Base-by-base conservation (phyloP, 352 stramenopile species). In the Phytophthora melonis region DNA sequence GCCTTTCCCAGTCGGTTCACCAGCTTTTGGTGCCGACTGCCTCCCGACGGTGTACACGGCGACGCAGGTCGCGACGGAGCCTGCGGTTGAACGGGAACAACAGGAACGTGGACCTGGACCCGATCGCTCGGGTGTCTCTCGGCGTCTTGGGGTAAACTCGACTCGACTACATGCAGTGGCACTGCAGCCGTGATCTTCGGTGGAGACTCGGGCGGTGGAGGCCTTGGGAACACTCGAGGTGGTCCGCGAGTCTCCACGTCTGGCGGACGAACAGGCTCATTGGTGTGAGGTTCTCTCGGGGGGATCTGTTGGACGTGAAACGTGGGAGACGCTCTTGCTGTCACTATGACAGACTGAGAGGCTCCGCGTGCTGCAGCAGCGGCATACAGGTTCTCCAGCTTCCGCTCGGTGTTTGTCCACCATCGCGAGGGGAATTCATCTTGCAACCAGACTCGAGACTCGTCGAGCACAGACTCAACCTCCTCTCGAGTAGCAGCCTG, bases 1-100 rank as follows among this genome's bases (percentile, higher is more conserved):
- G 73, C 60, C 34, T 79, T 82, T 8, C 83, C 84, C 6, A 93
- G 57, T 13, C 83, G 78, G 60, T 94, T 68, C 0, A 78, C 62
- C 7, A 93, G 68, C n/a, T 88, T 72, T 53, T 90, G 78, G 43
- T 92, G 84, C 13, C 84, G 84, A 76, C 75, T 90, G 27, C 73
- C 80, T 1, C 78, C 80, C 13, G 58, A 36, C n/a, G 58, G n/a
- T 52, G 68, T 63, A 0, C 32, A 66, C 13, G 68, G 56, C 3
- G 55, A 66, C 21, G 54, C 7, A 21, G 66, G 18, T 34, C 34
- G 32, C 27, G 66, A 16, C 2, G 70, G 66, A 10, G 8, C 1
- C 18, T 69, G 70, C 6, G 63, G 70, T 34, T 56, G 45, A 55
- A 14, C 14, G 25, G 57, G 50, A 5, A 41, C 11, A 18, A 8